A percentile compares a stretch with the other conserved stretches of the same genome.
Conservation (phyloP, 371 early-diverging fungal species). For the Actinomortierella ambigua region DNA sequence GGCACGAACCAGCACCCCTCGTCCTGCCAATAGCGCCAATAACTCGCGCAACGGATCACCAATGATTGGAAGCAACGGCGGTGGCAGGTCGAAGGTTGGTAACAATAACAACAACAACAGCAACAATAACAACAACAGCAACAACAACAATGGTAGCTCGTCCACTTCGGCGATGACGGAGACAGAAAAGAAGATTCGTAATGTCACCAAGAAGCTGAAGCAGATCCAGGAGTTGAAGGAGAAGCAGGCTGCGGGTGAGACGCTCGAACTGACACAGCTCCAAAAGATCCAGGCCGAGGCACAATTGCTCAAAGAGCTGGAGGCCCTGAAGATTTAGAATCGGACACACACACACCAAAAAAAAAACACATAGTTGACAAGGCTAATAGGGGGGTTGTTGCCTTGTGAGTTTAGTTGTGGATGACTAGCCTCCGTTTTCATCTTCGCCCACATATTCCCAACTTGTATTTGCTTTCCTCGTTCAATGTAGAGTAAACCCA, state of each 20-base stretch:
- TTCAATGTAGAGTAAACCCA: no score
- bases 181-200: conserved; percentile 85
- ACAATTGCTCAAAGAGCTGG: conserved; percentile 46
- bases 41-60: not conserved
- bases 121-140: conserved; percentile 15
- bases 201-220: conserved; percentile 86
- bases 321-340: conserved; percentile 29
- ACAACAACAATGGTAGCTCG: conserved; percentile 21
- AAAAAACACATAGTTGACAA: no score
- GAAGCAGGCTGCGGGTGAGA: conserved; percentile 77
- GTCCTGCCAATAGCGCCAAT: conserved; percentile 13
- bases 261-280: conserved; percentile 80
- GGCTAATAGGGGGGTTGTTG: no score
- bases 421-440: no score
- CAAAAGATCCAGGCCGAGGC: conserved; percentile 51
- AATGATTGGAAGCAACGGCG: not conserved
- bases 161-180: conserved; percentile 52
- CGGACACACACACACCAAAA: not conserved
- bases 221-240: conserved; percentile 88
- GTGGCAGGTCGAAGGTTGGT: not conserved
- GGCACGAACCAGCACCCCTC: conserved; percentile 37
- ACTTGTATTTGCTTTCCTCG: no score
- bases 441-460: no score
- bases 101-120: conserved; percentile 11
- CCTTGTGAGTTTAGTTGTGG: no score